Percentiles rank a stretch among this genome's conserved stretches.
Conservation (phyloP, 495 filamentous ascomycete species). For the Lasiosphaeria ovina region DNA sequence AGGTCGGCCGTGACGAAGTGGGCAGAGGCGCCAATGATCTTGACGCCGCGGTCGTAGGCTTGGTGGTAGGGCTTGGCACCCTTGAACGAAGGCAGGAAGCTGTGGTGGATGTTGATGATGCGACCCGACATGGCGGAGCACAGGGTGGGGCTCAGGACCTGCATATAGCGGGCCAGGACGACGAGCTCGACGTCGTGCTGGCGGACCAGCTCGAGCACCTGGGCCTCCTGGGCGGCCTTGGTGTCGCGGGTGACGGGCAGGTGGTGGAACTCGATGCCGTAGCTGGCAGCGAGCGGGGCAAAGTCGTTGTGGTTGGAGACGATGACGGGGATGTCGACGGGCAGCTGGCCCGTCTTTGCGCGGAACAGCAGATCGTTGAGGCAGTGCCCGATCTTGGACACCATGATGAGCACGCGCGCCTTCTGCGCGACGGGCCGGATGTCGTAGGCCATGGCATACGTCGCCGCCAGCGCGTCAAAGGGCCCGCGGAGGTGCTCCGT, state of each 20-base stretch:
- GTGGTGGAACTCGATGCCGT: conserved; percentile 70
- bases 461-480: conserved; percentile 54
- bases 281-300: conserved; percentile 60
- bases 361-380: conserved; percentile 79
- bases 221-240: conserved; percentile 63
- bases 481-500: conserved; percentile 45
- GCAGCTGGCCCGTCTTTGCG: conserved; percentile 58
- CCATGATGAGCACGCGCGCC: conserved; percentile 73
- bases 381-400: conserved; percentile 78
- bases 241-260: conserved; percentile 69
- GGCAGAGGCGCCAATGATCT: conserved; percentile 75
- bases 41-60: conserved; percentile 73
- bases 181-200: conserved; percentile 67
- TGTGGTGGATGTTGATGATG: conserved; percentile 83
- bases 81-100: conserved; percentile 76
- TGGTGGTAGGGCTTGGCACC: conserved; percentile 80
- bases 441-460: conserved; percentile 61
- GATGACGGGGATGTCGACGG: conserved; percentile 65
- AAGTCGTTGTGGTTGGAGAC: conserved; percentile 76
- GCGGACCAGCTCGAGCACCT: conserved; percentile 62
- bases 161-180: conserved; percentile 79
- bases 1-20: conserved; percentile 75
- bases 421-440: conserved; percentile 61
- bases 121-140: conserved; percentile 69
- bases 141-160: conserved; percentile 68